A percentile compares a stretch with the other conserved stretches of the same genome.
These are phyloP conservation scores for Colletotrichum echinochloae DNA, from an alignment of 2,329 filamentous ascomycete species.

Conservation along the genomic window DNA sequence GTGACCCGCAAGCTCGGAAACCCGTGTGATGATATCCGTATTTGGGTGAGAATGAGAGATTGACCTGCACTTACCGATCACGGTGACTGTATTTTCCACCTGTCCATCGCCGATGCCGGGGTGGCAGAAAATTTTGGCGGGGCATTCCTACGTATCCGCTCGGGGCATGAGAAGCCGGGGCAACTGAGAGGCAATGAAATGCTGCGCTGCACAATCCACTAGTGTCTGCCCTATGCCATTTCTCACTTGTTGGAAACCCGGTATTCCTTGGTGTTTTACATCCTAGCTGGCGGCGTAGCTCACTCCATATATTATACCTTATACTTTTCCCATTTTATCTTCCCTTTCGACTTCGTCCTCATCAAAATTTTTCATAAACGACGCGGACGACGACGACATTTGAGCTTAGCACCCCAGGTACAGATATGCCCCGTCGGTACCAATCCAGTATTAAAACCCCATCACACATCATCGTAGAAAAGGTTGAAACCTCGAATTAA, in stretches of 20 bases:
- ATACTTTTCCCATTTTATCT: neutral
- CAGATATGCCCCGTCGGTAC: neutral
- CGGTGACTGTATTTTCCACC: constrained; percentile 27
- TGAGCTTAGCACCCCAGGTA: neutral
- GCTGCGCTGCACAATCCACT: neutral
- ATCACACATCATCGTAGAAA: neutral
- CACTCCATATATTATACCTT: neutral
- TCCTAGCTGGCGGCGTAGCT: neutral
- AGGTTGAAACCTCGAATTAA: neutral
- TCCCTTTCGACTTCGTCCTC: too few relatives aligned
- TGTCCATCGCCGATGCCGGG: constrained; percentile 34
- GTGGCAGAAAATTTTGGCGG: constrained; percentile 10
- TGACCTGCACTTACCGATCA: constrained; percentile 31
- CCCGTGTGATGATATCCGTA: neutral
- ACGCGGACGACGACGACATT: neutral
- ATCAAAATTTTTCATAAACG: too few relatives aligned
- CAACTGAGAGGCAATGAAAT: constrained; percentile 13
- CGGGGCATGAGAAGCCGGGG: constrained; percentile 16
- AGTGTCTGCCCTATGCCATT: neutral
- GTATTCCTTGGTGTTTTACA: neutral
- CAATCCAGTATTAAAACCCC: neutral
- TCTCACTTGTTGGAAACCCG: neutral
- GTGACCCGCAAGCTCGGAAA: neutral
- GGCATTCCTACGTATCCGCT: constrained; percentile 11
- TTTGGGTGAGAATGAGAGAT: neutral